These are phyloP conservation scores for Emericellopsis atlantica DNA, from an alignment of 2,329 filamentous ascomycete species.

Conservation along the genomic window DNA sequence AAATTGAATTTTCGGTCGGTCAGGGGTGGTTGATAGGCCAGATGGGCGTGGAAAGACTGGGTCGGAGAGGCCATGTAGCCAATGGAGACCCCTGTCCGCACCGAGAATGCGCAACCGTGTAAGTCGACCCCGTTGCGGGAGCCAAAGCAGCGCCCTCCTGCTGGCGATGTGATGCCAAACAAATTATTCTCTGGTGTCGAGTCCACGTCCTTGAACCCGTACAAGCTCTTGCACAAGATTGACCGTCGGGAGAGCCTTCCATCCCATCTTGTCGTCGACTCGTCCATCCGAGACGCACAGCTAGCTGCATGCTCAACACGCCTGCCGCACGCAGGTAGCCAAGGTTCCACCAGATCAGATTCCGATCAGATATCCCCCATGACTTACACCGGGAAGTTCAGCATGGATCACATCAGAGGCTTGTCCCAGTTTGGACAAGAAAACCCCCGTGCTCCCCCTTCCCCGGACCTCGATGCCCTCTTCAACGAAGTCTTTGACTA, in stretches of 20 bases:
- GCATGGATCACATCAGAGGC: conserved; percentile 22
- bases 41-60: neutral
- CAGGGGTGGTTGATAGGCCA: conserved; percentile 4
- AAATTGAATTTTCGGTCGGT: conserved; percentile 8
- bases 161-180: conserved; percentile 15
- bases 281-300: conserved; percentile 15
- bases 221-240: conserved; percentile 24
- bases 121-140: conserved; percentile 14
- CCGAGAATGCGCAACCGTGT: conserved; percentile 22
- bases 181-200: conserved; percentile 24
- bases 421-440: conserved; percentile 20
- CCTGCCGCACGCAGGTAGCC: conserved; percentile 14
- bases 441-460: conserved; percentile 21
- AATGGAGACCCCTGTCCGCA: conserved; percentile 11
- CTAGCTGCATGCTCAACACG: conserved; percentile 22
- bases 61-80: conserved; percentile 2
- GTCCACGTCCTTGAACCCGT: conserved; percentile 21
- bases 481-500: conserved; percentile 25
- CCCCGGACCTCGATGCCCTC: conserved; percentile 17
- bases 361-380: conserved; percentile 10
- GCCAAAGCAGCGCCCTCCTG: too few species aligned
- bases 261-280: conserved; percentile 12
- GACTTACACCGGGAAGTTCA: conserved; percentile 25
- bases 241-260: conserved; percentile 6
- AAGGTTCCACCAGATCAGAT: conserved; percentile 26